Evolutionary conservation across 2,329 filamentous ascomycete genomes (phyloP), one percentile per base, ranked within the genome.

Genomic region (Trichoderma endophyticum): DNA sequence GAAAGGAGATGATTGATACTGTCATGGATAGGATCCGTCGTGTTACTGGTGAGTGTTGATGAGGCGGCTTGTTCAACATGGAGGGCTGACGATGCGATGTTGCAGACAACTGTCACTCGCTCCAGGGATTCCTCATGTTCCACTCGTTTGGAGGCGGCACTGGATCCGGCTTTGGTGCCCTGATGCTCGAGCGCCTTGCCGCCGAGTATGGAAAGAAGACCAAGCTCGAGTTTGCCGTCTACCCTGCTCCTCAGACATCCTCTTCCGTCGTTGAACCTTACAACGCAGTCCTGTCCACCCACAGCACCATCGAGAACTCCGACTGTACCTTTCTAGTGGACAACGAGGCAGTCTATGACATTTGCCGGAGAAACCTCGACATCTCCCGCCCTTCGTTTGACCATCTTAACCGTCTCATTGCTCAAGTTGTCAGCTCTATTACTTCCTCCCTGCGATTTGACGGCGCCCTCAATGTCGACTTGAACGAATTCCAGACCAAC

Each of bases 401-500:
- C 83, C 89, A 93, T 80, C 86, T 93, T 72, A 93, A 93, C 85
- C 89, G 90, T 75, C 83, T 92, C 76, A 92, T 93, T 76, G 90
- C 90, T 57, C 90, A 92, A 84, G 90, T 92, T 73, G 90, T 93
- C 83, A 91, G 89, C 83, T 92, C 90, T 76, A 92, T 93, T 81
- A 92, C 91, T 74, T 91, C 90, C 59, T 92, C 89, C 72, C 85
- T 93, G 76, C 90, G 90, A 75, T 93, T 92, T 78, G 90, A 92
- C 74, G 90, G 91, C 81, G 89, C 90, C 70, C 88, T 92, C 77
- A 92, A 92, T 78, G 90, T 92, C 80, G 90, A 93, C 78, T 83
- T 93, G 78, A 92, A 92, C 86, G 91, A 92, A 84, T 92, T 93
- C 87, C 91, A 92, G 86, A 92, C 90, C 81, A 92, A 92, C 85